Evolutionary conservation across 140 eudicot genomes (phyloP), one percentile per base, ranked within the genome.

Genomic region (Flaveria floridana): DNA sequence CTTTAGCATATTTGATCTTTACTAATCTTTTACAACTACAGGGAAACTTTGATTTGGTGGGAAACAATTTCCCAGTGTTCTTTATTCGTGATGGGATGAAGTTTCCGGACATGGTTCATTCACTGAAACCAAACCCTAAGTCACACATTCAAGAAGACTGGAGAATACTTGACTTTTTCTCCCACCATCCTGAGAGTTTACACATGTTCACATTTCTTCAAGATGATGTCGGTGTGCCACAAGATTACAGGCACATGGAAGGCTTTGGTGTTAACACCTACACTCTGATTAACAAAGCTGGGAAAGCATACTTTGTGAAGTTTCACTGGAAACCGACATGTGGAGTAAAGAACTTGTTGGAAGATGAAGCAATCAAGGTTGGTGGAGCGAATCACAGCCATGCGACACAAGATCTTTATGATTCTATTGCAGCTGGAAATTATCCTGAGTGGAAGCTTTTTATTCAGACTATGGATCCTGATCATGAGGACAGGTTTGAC

Each of bases 321-420:
- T 91, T 91, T 80, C 97, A 91, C 85, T 91, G 97, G 97, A 89
- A 86, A 72, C 92, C 97, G 7, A 85, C 96, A 0, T 87, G 95
- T 41, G 97, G 96, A 23, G 95, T 89, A 23, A 91, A 89, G 71
- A 76, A 81, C n/a, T 65, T 91, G 70, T 73, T 85, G 67, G 95
- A 86, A 15, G 90, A 80, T 7, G 95, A 89, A 75, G 94, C 95
- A 14, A 77, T 87, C 30, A 85, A 82, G 66, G 72, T 89, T 18
- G 97, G 95, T 51, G 97, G 96, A 68, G 61, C 87, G 6, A 91
- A 91, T 76, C 97, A 91, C 82, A 91, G 97, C 72, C 97, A 91
- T 47, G 97, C 97, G 1, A 91, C 97, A 25, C 82, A 91, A 73
- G 97, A 91, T 55, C 87, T 91, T 6, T 87, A 91, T 28, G 97